A percentile compares a stretch with the other conserved stretches of the same genome.
These are phyloP conservation scores for Triticum turgidum DNA, from an alignment of 176 grass and related monocot species.

Conservation along the genomic window DNA sequence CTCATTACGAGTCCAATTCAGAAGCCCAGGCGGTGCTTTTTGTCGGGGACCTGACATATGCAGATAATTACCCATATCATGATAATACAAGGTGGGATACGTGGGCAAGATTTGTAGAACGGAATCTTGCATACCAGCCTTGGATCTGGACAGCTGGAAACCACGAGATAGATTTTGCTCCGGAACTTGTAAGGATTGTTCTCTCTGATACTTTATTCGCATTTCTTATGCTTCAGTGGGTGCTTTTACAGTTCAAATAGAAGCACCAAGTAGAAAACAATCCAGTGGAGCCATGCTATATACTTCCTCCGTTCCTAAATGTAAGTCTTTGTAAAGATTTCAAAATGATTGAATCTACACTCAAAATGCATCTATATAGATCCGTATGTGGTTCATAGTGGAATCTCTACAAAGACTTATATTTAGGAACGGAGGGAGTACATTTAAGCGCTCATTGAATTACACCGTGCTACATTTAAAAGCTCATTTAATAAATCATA, in stretches of 20 bases:
- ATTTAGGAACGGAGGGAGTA: no score
- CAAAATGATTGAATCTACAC: no score
- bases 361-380: no score
- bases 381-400: no score
- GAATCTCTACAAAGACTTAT: no score
- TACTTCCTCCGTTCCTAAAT: no score
- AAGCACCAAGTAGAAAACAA: no score
- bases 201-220: not conserved
- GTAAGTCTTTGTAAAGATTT: no score
- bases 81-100: slow-evolving; percentile 96
- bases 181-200: slow-evolving; percentile 65
- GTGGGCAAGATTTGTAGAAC: slow-evolving; percentile 87
- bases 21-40: slow-evolving; percentile 69
- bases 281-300: not conserved
- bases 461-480: not conserved
- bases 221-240: not conserved
- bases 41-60: slow-evolving; percentile 80
- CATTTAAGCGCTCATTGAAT: not conserved
- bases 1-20: slow-evolving; percentile 78
- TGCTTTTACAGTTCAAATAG: not conserved
- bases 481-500: not conserved
- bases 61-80: slow-evolving; percentile 77
- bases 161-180: slow-evolving; percentile 87
- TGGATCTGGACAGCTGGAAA: slow-evolving; percentile 99
- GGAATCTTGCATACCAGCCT: slow-evolving; percentile 82